phyloP scores from a whole-genome alignment of 164 flowering plant genomes.

The Akebia trifoliata region DNA sequence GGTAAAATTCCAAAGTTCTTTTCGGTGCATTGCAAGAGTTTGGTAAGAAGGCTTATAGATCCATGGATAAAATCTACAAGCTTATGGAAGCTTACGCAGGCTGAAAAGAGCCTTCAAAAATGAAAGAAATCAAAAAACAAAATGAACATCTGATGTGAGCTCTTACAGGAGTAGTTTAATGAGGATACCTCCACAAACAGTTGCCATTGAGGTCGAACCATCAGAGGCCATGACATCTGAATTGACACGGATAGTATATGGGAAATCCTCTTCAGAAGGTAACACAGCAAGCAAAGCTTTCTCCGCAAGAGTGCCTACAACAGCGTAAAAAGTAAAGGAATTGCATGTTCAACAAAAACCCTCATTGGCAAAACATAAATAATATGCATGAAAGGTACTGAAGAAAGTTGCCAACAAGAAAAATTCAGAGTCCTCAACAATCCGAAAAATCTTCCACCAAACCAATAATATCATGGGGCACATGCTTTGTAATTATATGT shows the following conservation, averaged over 20 bases:
- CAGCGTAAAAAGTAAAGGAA: neutral
- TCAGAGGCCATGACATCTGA: constrained; percentile 99
- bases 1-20: neutral
- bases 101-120: neutral
- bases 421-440: neutral
- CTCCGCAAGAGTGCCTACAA: constrained; percentile 91
- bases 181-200: constrained; percentile 90
- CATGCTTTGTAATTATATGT: neutral
- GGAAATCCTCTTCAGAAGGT: constrained; percentile 81
- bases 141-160: neutral
- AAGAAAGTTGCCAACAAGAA: neutral
- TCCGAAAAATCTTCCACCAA: neutral
- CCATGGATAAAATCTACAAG: neutral
- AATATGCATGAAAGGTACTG: neutral
- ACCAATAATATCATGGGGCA: neutral
- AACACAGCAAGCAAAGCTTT: constrained; percentile 91
- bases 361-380: neutral
- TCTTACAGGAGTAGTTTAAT: neutral
- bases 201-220: constrained; percentile 99
- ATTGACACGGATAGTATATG: constrained; percentile 83
- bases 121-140: neutral
- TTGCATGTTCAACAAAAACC: neutral
- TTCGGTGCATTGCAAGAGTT: neutral
- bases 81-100: neutral
- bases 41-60: too few species aligned